Conservation (phyloP, 305 asterid species). For the Ilex paraguariensis region DNA sequence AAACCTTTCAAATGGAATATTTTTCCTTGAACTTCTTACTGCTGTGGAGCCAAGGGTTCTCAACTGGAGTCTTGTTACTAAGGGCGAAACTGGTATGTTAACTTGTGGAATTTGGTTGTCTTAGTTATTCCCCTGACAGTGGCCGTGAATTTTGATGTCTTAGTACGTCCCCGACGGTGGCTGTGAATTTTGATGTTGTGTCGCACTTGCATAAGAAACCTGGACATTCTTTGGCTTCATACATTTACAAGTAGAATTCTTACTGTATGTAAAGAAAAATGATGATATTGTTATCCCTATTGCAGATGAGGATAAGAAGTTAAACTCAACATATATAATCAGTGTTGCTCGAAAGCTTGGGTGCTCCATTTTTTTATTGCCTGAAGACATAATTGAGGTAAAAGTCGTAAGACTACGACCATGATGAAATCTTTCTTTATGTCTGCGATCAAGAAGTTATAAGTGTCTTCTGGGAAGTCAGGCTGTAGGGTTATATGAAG, state of each 20-base stretch:
- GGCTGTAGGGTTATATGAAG: too few species aligned
- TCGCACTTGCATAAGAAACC: too few species aligned
- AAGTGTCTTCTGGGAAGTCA: too few species aligned
- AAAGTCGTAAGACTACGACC: slow-evolving; percentile 1
- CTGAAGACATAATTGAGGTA: slow-evolving; percentile 93
- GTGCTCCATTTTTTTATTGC: slow-evolving; percentile 84
- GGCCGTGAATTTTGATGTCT: too few species aligned
- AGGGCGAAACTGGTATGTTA: slow-evolving; percentile 71
- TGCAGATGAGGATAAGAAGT: slow-evolving; percentile 89
- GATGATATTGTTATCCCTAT: slow-evolving; percentile 16
- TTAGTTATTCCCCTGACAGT: too few species aligned
- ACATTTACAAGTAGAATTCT: too few species aligned
- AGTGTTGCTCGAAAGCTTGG: slow-evolving; percentile 97
- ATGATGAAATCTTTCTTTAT: neutral
- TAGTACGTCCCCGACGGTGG: too few species aligned
- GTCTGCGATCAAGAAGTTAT: too few species aligned
- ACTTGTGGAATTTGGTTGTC: too few species aligned
- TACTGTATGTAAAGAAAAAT: neutral
- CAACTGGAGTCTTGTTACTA: slow-evolving; percentile 92
- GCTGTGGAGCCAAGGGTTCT: slow-evolving; percentile 90
- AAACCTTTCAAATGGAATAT: slow-evolving; percentile 65
- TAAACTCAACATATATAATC: slow-evolving; percentile 80
- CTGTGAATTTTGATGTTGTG: too few species aligned
- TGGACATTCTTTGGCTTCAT: too few species aligned
- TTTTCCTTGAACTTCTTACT: slow-evolving; percentile 81